Evolutionary conservation across 2,329 filamentous ascomycete genomes (phyloP).

Genomic region (Verticillium longisporum): DNA sequence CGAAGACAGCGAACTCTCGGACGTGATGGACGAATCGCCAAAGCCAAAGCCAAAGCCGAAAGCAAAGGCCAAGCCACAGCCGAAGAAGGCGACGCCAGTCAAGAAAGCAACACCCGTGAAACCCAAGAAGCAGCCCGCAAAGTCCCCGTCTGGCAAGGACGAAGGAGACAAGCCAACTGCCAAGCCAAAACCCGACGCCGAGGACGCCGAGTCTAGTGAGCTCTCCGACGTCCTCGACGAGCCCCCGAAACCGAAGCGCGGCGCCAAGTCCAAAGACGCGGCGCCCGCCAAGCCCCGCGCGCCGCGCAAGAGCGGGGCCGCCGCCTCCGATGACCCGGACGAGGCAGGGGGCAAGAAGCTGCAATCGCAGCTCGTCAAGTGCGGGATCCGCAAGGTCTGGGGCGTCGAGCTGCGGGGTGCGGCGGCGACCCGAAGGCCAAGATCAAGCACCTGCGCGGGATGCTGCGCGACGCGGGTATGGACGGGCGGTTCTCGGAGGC

Average conservation of each 20-base stretch:
- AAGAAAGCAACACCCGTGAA: background rate
- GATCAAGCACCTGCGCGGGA: slow-evolving; percentile 69
- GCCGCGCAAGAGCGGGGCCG: slow-evolving; percentile 9
- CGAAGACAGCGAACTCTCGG: background rate
- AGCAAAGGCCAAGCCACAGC: background rate
- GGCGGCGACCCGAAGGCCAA: slow-evolving; percentile 68
- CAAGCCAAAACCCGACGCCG: slow-evolving; percentile 5
- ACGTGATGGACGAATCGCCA: background rate
- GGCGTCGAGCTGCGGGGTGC: slow-evolving; percentile 71
- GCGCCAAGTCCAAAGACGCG: slow-evolving; percentile 38
- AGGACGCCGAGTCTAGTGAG: slow-evolving; percentile 30
- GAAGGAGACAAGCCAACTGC: background rate
- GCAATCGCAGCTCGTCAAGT: slow-evolving; percentile 81
- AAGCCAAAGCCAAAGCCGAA: slow-evolving; percentile 1
- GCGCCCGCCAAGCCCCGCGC: slow-evolving; percentile 23
- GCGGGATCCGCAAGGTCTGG: slow-evolving; percentile 91
- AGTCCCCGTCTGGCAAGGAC: background rate
- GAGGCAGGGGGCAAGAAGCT: slow-evolving; percentile 81
- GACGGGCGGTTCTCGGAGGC: slow-evolving; percentile 79
- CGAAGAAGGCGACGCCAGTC: background rate
- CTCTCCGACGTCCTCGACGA: slow-evolving; percentile 77
- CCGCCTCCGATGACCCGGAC: slow-evolving; percentile 57
- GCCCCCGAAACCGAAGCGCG: slow-evolving; percentile 46
- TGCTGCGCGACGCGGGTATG: slow-evolving; percentile 82
- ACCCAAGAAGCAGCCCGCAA: background rate